Evolutionary conservation across 2,329 filamentous ascomycete genomes (phyloP), one percentile per base, ranked within the genome.

Genomic region (Intubia oerlemansii): DNA sequence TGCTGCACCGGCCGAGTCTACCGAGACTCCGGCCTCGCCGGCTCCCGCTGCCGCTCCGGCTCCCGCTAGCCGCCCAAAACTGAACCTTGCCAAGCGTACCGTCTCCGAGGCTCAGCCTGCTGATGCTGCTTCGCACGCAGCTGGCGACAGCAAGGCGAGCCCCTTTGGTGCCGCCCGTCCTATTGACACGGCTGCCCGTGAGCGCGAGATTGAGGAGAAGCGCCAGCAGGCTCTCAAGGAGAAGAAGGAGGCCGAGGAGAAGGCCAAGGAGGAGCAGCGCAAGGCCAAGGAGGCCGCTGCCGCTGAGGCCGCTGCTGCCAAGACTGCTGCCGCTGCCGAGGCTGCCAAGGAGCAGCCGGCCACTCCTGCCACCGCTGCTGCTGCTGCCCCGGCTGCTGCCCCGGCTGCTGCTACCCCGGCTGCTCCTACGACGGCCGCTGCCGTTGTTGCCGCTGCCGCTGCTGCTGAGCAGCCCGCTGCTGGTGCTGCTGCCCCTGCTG

Each of bases 151-250:
- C 24, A 95, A 93, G 59, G 66, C 82, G 16, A 95, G 76, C 50
- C 82, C 82, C 23, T 98, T 98, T 47, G 88, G 88, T 43, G 84
- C 78, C 35, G 88, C 88, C 32, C 73, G 77, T 36, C 88, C 88
- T 31, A 92, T 95, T 42, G 84, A 98, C 52, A 95, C 85, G 26
- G 78, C 80, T 25, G 66, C 82, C 10, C 73, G 79, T 39, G 85
- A 95, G 56, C 75, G 73, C 42, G 74, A 90, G 49, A 71, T 98
- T 33, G 85, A 90, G 44, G 81, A 92, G 55, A 91, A 81, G 62
- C 66, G 77, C 39, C 59, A 77, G 43, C 59, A 78, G 33, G 64
- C 66, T 6, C 37, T 82, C 16, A 71, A 71, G 38, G 73, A 88
- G 50, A 91, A 90, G 66, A 78, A 74, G 46, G 82, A 91, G 42